Conservation (phyloP, 73 alveolate genomes). For the Tetrahymena thermophila region DNA sequence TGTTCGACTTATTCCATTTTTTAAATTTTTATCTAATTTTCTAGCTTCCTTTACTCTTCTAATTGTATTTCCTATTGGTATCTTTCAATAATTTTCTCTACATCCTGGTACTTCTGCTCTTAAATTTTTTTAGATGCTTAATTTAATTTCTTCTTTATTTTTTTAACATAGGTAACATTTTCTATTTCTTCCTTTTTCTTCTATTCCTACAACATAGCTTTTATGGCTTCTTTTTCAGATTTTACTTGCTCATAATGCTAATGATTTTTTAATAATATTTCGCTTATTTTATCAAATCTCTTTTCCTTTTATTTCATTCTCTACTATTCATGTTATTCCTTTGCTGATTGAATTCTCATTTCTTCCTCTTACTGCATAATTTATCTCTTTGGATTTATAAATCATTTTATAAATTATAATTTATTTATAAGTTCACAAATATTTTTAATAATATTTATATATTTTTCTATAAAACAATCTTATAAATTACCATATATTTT, state of each 20-base stretch:
- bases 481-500: background rate
- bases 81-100: background rate
- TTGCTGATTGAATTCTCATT: background rate
- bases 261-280: background rate
- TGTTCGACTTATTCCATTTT: background rate
- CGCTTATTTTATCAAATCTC: background rate
- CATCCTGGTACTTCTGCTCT: background rate
- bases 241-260: background rate
- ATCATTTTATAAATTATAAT: background rate
- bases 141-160: background rate
- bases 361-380: background rate
- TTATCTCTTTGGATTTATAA: background rate
- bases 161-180: background rate
- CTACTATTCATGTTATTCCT: background rate
- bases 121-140: background rate
- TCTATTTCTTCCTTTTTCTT: background rate
- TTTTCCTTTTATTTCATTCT: background rate
- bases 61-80: background rate
- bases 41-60: background rate
- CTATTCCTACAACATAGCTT: background rate
- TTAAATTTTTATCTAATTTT: background rate
- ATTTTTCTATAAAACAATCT: background rate
- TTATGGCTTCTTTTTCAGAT: background rate
- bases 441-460: too few relatives aligned
- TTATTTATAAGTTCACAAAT: too few relatives aligned